A percentile compares a stretch with the other conserved stretches of the same genome.
These are phyloP conservation scores for Effrenium voratum DNA, from an alignment of 73 alveolate genomes.

Conservation along the genomic window DNA sequence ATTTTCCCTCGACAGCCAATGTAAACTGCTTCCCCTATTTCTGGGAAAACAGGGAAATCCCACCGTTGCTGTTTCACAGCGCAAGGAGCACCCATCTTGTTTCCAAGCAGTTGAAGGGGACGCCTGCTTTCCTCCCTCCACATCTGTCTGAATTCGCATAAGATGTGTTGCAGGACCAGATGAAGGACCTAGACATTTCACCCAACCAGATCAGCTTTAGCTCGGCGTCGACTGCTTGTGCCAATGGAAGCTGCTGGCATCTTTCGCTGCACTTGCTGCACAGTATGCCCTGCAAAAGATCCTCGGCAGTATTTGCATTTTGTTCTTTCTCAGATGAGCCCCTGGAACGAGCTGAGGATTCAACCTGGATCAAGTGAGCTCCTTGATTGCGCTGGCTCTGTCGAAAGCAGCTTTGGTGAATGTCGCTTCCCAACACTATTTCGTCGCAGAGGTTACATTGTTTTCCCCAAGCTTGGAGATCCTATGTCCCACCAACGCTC, in stretches of 20 bases:
- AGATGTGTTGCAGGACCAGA: not conserved
- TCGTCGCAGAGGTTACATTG: not conserved
- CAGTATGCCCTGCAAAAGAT: not conserved
- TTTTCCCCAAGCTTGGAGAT: too few relatives aligned
- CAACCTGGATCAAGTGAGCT: constrained; percentile 30
- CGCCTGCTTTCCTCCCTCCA: too few relatives aligned
- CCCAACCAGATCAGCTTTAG: constrained; percentile 61
- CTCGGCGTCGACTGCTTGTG: constrained; percentile 31
- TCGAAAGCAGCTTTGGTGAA: not conserved
- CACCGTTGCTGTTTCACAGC: too few relatives aligned
- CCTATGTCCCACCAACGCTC: too few relatives aligned
- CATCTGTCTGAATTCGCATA: too few relatives aligned
- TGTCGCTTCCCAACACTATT: not conserved
- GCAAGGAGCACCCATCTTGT: too few relatives aligned
- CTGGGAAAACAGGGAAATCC: too few relatives aligned
- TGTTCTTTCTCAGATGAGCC: too few relatives aligned
- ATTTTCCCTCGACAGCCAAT: too few relatives aligned
- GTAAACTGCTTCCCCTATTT: too few relatives aligned
- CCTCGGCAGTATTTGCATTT: not conserved
- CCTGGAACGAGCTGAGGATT: constrained; percentile 1
- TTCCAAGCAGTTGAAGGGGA: too few relatives aligned
- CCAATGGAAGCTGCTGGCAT: constrained; percentile 14
- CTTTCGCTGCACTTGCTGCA: not conserved
- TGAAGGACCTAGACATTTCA: not conserved
- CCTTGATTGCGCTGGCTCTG: not conserved